Evolutionary conservation across 768 basidiomycete species (phyloP), one percentile per base, ranked within the genome.

Genomic region (Omphalotus guepiniiformis): DNA sequence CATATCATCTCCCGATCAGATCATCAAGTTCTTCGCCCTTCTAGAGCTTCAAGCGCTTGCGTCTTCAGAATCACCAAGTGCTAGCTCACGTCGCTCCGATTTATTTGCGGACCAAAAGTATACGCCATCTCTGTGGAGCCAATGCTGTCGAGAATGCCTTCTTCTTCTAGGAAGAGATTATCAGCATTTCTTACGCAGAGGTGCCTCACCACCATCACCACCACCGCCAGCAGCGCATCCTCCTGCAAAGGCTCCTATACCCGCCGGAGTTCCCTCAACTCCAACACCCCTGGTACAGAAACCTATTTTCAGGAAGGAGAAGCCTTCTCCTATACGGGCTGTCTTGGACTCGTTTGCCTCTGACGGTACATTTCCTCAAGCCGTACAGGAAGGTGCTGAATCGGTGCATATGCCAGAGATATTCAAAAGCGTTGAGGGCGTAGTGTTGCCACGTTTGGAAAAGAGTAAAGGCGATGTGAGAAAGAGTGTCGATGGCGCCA

Each of bases 91-190:
- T 27, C 73, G 85, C 9, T 72, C 73, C 0, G 71, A 76, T 0
- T 57, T 89, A 1, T 89, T 88, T 55, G 73, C 73, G 1, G 86
- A 89, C 54, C 82, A 85, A 56, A 85, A 83, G 54, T 77, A 78
- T 42, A 71, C 66, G 6, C 82, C 81, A 0, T 79, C 67, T 42
- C 63, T 87, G 7, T 91, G 89, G 88, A 68, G 67, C 16, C 70
- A 71, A 2, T 64, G 89, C 26, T 68, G 69, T 6, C 74, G 85
- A 3, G 79, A 82, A 46, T 70, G 75, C 6, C 70, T 92, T 2
- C 57, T 85, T 8, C 58, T 75, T 6, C 69, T 91, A 1, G 88
- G 85, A 7, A 58, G 66, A 1, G 86, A 92, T 60, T 89, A 89
- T 51, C 85, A 85, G 54, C 66, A 71, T 0, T 67, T 90, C 39